Conservation (phyloP, 176 grass and related monocot species). For the Hyparrhenia diplandra region DNA sequence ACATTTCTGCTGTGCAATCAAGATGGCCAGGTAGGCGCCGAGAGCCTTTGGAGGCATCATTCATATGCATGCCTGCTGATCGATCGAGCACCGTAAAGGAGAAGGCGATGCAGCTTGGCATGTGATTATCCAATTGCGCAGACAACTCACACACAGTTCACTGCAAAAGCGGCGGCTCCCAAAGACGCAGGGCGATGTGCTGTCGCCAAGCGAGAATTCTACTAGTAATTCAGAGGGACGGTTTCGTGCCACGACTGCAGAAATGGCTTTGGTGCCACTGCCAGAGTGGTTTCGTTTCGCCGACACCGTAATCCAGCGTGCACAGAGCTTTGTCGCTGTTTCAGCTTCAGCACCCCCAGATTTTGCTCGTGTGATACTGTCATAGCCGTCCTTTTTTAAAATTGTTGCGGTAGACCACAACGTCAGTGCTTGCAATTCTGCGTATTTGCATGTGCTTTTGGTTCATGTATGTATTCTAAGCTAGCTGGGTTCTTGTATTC, state of each 20-base stretch:
- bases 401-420: neutral
- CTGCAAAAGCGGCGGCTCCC: slow-evolving; percentile 51
- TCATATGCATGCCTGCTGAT: slow-evolving; percentile 23
- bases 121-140: slow-evolving; percentile 62
- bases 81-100: slow-evolving; percentile 30
- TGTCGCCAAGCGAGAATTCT: slow-evolving; percentile 46
- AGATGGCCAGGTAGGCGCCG: slow-evolving; percentile 51
- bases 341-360: neutral
- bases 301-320: slow-evolving; percentile 13
- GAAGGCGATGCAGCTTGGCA: slow-evolving; percentile 39
- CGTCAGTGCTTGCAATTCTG: neutral
- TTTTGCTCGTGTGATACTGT: neutral
- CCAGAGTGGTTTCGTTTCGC: slow-evolving; percentile 1
- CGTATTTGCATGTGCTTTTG: slow-evolving; percentile 15
- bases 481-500: neutral
- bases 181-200: slow-evolving; percentile 39
- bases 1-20: slow-evolving; percentile 46
- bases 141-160: slow-evolving; percentile 54
- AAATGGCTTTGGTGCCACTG: neutral
- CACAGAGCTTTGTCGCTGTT: neutral
- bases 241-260: neutral
- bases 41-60: neutral
- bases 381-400: neutral
- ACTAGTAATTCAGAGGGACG: slow-evolving; percentile 17
- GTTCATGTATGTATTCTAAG: slow-evolving; percentile 20